Conservation (phyloP, 2,329 filamentous ascomycete genomes). For the Venturia pyrina region DNA sequence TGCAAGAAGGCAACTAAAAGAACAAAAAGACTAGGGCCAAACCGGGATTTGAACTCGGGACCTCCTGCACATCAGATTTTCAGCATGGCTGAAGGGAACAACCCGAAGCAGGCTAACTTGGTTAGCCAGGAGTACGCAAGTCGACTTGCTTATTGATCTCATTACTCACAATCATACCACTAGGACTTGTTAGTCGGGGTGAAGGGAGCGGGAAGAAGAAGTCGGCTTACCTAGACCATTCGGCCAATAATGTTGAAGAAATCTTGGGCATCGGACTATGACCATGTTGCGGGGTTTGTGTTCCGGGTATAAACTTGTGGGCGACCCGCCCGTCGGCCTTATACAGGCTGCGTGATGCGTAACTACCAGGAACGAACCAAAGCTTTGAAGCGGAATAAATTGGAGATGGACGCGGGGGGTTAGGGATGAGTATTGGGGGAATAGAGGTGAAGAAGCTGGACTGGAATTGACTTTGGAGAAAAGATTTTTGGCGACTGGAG, state of each 20-base stretch:
- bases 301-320: neutral
- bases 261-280: neutral
- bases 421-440: neutral
- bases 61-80: slow-evolving; percentile 1
- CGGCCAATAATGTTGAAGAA: neutral
- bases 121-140: neutral
- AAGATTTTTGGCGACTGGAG: neutral
- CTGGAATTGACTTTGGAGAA: neutral
- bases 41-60: neutral
- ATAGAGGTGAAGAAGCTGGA: neutral
- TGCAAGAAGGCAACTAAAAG: neutral
- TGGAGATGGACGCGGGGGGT: neutral
- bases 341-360: neutral
- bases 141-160: accelerated
- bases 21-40: neutral
- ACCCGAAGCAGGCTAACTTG: neutral
- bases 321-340: neutral
- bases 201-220: neutral
- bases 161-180: neutral
- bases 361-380: neutral
- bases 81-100: neutral
- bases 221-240: neutral
- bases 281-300: neutral
- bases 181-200: neutral
- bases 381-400: neutral